These are phyloP conservation scores for Inonotus obliquus DNA, from an alignment of 1,284 basidiomycete species.

Conservation along the genomic window DNA sequence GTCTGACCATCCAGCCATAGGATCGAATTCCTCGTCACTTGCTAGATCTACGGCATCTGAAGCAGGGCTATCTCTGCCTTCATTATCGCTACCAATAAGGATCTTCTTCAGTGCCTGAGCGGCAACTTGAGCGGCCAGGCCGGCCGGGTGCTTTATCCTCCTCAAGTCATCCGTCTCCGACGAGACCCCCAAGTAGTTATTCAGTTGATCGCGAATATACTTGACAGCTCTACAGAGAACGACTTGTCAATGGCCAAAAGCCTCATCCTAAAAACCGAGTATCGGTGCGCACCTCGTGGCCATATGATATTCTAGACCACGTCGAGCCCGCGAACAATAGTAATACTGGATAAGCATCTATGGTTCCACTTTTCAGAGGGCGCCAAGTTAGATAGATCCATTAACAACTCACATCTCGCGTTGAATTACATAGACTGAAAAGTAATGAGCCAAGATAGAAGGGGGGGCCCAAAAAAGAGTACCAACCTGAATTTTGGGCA, in stretches of 20 bases:
- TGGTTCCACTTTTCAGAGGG: neutral
- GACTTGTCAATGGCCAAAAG: neutral
- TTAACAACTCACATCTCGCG: conserved; percentile 1
- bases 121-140: conserved; percentile 51
- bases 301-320: conserved; percentile 85
- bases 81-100: conserved; percentile 46
- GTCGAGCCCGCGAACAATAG: conserved; percentile 71
- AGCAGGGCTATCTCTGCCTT: conserved; percentile 28
- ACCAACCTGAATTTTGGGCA: conserved; percentile 66
- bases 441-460: neutral
- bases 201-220: conserved; percentile 79
- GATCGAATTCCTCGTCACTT: conserved; percentile 36
- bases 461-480: neutral
- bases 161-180: conserved; percentile 30
- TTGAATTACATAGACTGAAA: neutral
- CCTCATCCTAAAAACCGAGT: neutral
- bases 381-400: neutral
- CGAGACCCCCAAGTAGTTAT: conserved; percentile 29
- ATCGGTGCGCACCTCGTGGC: conserved; percentile 62
- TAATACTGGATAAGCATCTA: conserved; percentile 89
- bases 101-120: conserved; percentile 60
- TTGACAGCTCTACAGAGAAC: conserved; percentile 64
- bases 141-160: conserved; percentile 31
- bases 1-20: conserved; percentile 64
- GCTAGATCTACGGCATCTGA: conserved; percentile 24